Percentiles rank a stretch among this genome's conserved stretches.
These are phyloP conservation scores for Samsoniella hepiali DNA, from an alignment of 2,329 filamentous ascomycete genomes.

Conservation along the genomic window DNA sequence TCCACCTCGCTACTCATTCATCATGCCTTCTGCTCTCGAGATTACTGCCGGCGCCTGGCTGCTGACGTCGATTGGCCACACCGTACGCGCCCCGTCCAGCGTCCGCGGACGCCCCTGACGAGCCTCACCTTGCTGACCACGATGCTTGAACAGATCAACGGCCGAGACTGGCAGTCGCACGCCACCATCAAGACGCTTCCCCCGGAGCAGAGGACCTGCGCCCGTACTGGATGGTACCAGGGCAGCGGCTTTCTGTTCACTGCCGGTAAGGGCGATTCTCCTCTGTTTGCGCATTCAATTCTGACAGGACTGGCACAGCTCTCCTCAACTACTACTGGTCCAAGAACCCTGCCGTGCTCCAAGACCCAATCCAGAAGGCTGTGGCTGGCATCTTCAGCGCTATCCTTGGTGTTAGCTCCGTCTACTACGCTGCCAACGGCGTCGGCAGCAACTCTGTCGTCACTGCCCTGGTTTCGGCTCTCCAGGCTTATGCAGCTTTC, in stretches of 20 bases:
- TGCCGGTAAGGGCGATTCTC: neutral
- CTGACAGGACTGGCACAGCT: neutral
- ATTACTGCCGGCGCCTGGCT: conserved; percentile 12
- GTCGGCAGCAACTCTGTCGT: conserved; percentile 2
- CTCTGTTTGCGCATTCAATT: neutral
- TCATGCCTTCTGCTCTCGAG: conserved; percentile 15
- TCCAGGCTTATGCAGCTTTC: conserved; percentile 16
- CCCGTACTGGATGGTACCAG: conserved; percentile 13
- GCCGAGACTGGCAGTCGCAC: conserved; percentile 13
- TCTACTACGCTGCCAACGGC: conserved; percentile 12
- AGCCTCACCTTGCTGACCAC: neutral
- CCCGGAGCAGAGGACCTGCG: conserved; percentile 4
- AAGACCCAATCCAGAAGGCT: conserved; percentile 16
- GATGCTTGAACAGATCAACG: neutral
- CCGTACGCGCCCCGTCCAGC: neutral
- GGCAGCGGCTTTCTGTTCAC: conserved; percentile 10
- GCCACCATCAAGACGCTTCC: conserved; percentile 12
- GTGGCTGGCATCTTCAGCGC: conserved; percentile 2
- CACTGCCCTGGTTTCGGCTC: neutral
- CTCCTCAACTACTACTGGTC: conserved; percentile 18
- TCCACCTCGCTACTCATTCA: neutral
- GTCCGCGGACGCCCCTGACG: neutral
- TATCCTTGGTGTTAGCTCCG: conserved; percentile 6
- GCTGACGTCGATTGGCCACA: conserved; percentile 12
- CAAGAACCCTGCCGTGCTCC: conserved; percentile 13